These are phyloP conservation scores for Pyricularia grisea DNA, from an alignment of 2,329 filamentous ascomycete genomes.

Conservation along the genomic window DNA sequence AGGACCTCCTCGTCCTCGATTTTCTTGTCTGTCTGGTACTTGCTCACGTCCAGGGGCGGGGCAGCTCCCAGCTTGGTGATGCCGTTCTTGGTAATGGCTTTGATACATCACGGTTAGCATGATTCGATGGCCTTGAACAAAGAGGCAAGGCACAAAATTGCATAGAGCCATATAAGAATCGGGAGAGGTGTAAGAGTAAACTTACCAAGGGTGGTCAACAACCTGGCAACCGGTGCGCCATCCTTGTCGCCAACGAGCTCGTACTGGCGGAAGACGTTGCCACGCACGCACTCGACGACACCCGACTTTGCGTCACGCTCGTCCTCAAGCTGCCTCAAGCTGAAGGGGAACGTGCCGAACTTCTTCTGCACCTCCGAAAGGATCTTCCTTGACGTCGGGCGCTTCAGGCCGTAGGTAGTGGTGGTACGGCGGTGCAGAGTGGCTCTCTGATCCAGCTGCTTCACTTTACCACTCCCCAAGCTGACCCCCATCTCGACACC, in stretches of 20 bases:
- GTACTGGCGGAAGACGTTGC: slow-evolving; percentile 88
- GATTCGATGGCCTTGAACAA: background rate
- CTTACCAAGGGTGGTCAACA: slow-evolving; percentile 90
- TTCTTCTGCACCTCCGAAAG: slow-evolving; percentile 94
- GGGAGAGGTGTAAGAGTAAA: slow-evolving; percentile 16
- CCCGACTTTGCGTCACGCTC: slow-evolving; percentile 94
- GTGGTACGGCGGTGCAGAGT: slow-evolving; percentile 90
- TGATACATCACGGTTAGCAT: slow-evolving; percentile 4
- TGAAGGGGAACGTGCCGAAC: slow-evolving; percentile 97
- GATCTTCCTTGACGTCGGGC: slow-evolving; percentile 84
- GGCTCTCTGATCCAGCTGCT: slow-evolving; percentile 76
- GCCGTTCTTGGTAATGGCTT: slow-evolving; percentile 92
- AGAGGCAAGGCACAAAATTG: background rate
- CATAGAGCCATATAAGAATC: slow-evolving; percentile 5
- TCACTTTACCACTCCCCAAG: slow-evolving; percentile 87
- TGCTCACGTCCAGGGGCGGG: slow-evolving; percentile 64
- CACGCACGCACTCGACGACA: slow-evolving; percentile 90
- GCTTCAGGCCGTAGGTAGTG: slow-evolving; percentile 88
- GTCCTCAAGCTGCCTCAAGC: slow-evolving; percentile 90
- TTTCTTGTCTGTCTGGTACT: slow-evolving; percentile 94
- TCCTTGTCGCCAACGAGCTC: slow-evolving; percentile 95
- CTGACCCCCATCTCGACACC: slow-evolving; percentile 94
- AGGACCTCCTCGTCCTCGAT: slow-evolving; percentile 93
- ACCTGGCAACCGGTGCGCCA: slow-evolving; percentile 69
- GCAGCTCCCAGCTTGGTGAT: slow-evolving; percentile 77